Percentiles rank a stretch among this genome's conserved stretches.
Evolutionary conservation across 2,329 filamentous ascomycete species (phyloP).

Genomic region (Clonostachys chloroleuca): DNA sequence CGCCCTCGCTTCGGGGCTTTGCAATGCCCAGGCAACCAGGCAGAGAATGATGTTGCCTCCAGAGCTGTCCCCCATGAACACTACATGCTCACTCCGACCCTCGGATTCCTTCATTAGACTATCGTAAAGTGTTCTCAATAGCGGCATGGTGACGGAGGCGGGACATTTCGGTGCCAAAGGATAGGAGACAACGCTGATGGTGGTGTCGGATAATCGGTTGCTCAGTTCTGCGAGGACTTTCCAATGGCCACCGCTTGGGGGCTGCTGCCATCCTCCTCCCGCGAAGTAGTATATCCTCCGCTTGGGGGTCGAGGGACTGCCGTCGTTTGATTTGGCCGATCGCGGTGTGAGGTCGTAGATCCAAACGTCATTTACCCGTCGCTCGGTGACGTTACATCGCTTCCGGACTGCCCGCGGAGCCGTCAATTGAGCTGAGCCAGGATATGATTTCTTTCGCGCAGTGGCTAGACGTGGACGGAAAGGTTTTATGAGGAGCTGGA

Average conservation of each 20-base stretch:
- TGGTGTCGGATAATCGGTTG: constrained; percentile 27
- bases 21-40: constrained; percentile 22
- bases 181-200: constrained; percentile 42
- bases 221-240: constrained; percentile 39
- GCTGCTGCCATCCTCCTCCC: constrained; percentile 51
- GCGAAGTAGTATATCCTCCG: constrained; percentile 45
- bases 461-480: constrained; percentile 1
- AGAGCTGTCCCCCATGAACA: constrained; percentile 49
- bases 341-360: constrained; percentile 11
- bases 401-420: background rate
- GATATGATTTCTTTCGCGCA: background rate
- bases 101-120: constrained; percentile 29
- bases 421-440: background rate
- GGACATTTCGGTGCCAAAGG: constrained; percentile 50
- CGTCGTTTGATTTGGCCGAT: constrained; percentile 7
- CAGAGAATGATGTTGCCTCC: constrained; percentile 47
- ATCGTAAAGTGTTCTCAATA: constrained; percentile 37
- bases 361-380: constrained; percentile 14
- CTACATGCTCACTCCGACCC: constrained; percentile 30
- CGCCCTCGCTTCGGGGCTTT: constrained; percentile 18
- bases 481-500: constrained; percentile 3
- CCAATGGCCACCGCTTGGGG: constrained; percentile 47
- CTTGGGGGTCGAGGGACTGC: background rate
- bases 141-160: constrained; percentile 40
- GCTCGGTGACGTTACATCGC: constrained; percentile 1